A percentile compares a stretch with the other conserved stretches of the same genome.
Conservation (phyloP, 73 alveolate species). For the Blepharisma japonicum region DNA sequence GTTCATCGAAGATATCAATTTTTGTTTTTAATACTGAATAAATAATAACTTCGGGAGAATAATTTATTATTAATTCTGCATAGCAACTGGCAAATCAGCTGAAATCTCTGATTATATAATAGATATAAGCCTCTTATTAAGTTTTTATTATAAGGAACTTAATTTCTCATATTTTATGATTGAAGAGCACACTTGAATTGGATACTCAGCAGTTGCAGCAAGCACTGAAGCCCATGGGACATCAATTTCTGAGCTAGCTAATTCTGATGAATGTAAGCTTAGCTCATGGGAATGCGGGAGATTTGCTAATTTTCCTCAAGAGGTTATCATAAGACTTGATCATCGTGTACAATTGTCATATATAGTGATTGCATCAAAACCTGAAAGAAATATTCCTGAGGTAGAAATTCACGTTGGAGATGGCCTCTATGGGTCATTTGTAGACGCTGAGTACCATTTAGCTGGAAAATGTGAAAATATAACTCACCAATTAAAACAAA, state of each 20-base stretch:
- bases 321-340: conserved; percentile 79
- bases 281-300: conserved; percentile 93
- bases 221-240: conserved; percentile 28
- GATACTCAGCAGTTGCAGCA: conserved; percentile 27
- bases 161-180: background rate
- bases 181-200: conserved; percentile 22
- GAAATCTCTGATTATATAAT: no score
- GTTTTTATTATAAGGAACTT: no score
- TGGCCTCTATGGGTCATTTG: conserved; percentile 90
- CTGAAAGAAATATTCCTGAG: conserved; percentile 89
- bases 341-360: conserved; percentile 85
- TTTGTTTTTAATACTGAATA: no score
- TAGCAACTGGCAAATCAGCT: no score
- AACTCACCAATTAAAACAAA: conserved; percentile 50
- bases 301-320: conserved; percentile 90
- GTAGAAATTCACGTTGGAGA: conserved; percentile 91
- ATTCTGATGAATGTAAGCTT: conserved; percentile 44
- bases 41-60: no score
- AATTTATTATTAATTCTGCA: no score
- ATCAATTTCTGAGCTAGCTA: background rate
- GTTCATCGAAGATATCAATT: no score
- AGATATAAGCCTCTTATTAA: no score
- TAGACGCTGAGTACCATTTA: conserved; percentile 84
- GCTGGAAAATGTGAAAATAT: conserved; percentile 58
- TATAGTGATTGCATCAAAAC: conserved; percentile 77